phyloP scores from a whole-genome alignment of 1,284 basidiomycete species.

The Apiotrichum akiyoshidainum region DNA sequence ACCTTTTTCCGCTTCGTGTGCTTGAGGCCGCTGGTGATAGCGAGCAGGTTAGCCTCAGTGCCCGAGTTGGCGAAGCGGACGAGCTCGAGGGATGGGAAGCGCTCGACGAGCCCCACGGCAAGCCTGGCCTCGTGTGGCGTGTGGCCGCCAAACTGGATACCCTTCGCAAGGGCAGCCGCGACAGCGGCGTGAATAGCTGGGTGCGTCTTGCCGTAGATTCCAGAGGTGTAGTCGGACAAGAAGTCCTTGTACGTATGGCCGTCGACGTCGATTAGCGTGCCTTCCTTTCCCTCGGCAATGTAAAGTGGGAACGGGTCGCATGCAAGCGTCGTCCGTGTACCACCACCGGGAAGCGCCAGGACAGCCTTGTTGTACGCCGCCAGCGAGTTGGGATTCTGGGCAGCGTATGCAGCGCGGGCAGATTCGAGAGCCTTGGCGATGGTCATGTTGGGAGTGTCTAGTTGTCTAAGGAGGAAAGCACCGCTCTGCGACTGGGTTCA shows the following conservation, averaged over 20 bases:
- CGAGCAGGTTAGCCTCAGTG: conserved; percentile 52
- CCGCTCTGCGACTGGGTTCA: neutral
- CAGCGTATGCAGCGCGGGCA: conserved; percentile 6
- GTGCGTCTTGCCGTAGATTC: conserved; percentile 33
- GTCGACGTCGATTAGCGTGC: conserved; percentile 23
- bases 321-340: conserved; percentile 30
- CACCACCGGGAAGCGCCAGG: conserved; percentile 21
- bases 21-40: conserved; percentile 54
- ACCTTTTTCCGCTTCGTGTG: conserved; percentile 29
- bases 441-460: neutral
- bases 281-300: conserved; percentile 19
- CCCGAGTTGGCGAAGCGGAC: conserved; percentile 50
- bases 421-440: conserved; percentile 1
- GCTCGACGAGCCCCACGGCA: conserved; percentile 18
- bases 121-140: conserved; percentile 24
- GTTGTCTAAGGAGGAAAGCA: too few relatives aligned
- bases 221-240: conserved; percentile 30
- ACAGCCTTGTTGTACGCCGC: conserved; percentile 11
- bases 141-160: conserved; percentile 31
- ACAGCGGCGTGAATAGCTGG: conserved; percentile 25
- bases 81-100: conserved; percentile 32
- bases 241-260: conserved; percentile 30
- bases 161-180: conserved; percentile 17
- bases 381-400: conserved; percentile 17
- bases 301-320: conserved; percentile 29